These are phyloP conservation scores for Simmondsia chinensis DNA, from an alignment of 148 eudicot genomes.

Conservation along the genomic window DNA sequence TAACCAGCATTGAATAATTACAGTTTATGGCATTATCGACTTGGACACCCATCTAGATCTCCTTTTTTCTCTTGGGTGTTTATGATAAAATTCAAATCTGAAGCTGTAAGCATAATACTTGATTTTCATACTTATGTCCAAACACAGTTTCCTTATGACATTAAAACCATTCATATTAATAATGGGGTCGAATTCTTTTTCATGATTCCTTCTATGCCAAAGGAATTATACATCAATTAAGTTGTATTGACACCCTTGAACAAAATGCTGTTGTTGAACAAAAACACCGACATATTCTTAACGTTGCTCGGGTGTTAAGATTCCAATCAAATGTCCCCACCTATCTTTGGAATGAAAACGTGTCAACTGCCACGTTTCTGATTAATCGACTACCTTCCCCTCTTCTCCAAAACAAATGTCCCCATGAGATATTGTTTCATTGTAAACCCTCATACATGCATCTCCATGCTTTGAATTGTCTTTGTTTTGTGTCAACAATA, in stretches of 20 bases:
- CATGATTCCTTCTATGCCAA: neutral
- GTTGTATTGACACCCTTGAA: too few relatives aligned
- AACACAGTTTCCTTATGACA: neutral
- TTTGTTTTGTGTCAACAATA: neutral
- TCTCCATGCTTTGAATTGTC: neutral
- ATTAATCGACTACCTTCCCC: neutral
- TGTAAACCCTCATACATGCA: neutral
- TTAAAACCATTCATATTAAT: too few relatives aligned
- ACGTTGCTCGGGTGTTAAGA: neutral
- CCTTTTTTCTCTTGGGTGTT: neutral
- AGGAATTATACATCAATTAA: neutral
- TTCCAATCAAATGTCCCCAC: neutral
- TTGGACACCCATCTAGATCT: too few relatives aligned
- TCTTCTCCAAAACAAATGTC: neutral
- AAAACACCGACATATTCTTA: neutral
- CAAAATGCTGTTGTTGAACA: neutral
- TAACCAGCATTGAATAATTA: too few relatives aligned
- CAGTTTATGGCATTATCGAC: too few relatives aligned
- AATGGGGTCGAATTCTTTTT: neutral
- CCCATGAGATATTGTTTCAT: neutral
- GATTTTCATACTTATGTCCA: neutral
- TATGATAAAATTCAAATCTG: neutral
- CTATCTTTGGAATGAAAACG: neutral
- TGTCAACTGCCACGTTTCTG: neutral
- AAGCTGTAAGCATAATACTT: too few relatives aligned